Base-by-base conservation (phyloP, 371 early-diverging fungal species). In the Mucor plumbeus region DNA sequence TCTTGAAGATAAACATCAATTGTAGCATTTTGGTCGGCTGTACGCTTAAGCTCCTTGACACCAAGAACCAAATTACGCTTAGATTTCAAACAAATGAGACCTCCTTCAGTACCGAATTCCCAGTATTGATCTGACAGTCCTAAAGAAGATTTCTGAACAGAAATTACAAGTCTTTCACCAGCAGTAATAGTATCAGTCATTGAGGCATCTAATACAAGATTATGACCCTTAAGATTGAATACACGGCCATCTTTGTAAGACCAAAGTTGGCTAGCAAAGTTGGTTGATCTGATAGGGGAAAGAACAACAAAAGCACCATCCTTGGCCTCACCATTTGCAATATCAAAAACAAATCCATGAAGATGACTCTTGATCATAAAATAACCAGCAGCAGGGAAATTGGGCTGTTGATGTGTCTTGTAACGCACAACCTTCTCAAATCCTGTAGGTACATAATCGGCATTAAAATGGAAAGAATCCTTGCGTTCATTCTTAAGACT, bases 181-280 rank as follows among this genome's bases (percentile, higher is more conserved):
- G 78, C 70, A 10, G 44, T 59, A 26, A 76, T 58, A 9, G 64
- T 66, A 19, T 48, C 62, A 8, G 69, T 63, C 56, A 63, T 58
- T n/a, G 76, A 48, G 41, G 73, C 78, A 67, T 79, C 80, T 31
- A 82, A 48, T 5, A 71, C 77, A 17, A 79, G 57, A 26, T 61
- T 67, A 57, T 72, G 75, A 59, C 82, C 72, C 70, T 78, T 78
- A 21, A 81, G 78, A 59, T 85, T 87, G 44, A 80, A 68, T 11
- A 87, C 61, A 59, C 75, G 77, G 17, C 84, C 85, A 48, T 82
- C 74, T 13, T 72, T 61, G 76, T 66, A 87, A 35, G 83, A 80
- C 87, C 87, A 85, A 5, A 87, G 71, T 67, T 87, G 87, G 61
- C 80, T 78, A 4, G 82, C 78, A 64, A 68, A 82, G 40, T 82